Base-by-base conservation (phyloP, 2,329 filamentous ascomycete species). In the Lasiodiplodia gonubiensis region DNA sequence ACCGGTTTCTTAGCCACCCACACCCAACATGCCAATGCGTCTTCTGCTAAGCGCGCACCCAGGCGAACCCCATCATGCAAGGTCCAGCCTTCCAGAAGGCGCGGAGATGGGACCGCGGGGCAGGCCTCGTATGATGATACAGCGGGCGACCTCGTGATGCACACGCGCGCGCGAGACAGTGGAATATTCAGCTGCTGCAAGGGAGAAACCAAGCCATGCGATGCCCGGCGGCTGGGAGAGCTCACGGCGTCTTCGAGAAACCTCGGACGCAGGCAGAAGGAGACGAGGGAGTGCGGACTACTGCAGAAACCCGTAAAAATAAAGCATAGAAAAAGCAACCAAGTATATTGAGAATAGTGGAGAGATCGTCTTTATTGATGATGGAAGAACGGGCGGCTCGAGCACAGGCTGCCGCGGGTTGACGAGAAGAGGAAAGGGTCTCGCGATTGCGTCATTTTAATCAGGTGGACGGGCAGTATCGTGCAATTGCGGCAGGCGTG, bases 161-260 rank as follows among this genome's bases (percentile, higher is more conserved):
- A 54, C 35, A 54, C 27, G 42, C 63, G 48, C 63, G 63, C 48
- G 51, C 35, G 49, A 18, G 16, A n/a, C 33, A 37, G 21, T 52
- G 54, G 54, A 51, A 66, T 66, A 59, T 66, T 59, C 64, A 66
- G 39, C 42, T 57, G n/a, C 37, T 48, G 64, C 64, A 66, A 57
- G 64, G 53, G 54, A 48, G 23, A 42, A 4, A 14, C 30, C 37
- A 48, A 60, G 55, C 55, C 51, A 35, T 52, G 33, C 30, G 30
- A 14, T 51, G 64, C 18, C 64, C 37, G 64, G 64, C 27, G 33
- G 35, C 30, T 64, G 33, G 35, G 23, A 54, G 27, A 48, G 51
- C 63, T 48, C 51, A 54, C 51, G n/a, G 37, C 51, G 51, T 55
- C 30, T 57, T 55, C 52, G 52, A 66, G 42, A 49, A 35, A 49